phyloP scores from a whole-genome alignment of 2,329 filamentous ascomycete species.

The Hypoxylon sp. region DNA sequence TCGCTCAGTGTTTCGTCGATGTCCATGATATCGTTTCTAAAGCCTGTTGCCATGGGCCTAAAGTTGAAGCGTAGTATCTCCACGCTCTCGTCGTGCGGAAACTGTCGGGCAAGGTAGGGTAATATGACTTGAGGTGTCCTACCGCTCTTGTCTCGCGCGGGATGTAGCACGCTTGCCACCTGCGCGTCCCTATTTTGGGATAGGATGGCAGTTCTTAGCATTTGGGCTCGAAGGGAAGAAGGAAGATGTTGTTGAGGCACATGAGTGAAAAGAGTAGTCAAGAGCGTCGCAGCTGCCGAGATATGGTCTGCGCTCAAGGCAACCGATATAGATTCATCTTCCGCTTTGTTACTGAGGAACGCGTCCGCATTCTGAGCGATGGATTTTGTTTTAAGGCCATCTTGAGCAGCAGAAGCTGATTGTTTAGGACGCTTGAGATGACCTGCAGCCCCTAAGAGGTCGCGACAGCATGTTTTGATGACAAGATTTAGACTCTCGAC shows the following conservation, averaged over 20 bases:
- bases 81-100: conserved; percentile 73
- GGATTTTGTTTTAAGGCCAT: conserved; percentile 60
- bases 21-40: conserved; percentile 54
- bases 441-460: conserved; percentile 73
- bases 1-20: conserved; percentile 57
- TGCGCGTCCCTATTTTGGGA: conserved; percentile 78
- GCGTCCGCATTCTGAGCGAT: conserved; percentile 77
- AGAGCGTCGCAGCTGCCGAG: conserved; percentile 71
- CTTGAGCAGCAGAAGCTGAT: conserved; percentile 53
- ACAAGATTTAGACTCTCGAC: conserved; percentile 74
- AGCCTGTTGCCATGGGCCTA: conserved; percentile 56
- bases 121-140: conserved; percentile 80
- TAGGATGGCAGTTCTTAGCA: conserved; percentile 87
- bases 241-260: conserved; percentile 77
- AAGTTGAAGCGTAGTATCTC: conserved; percentile 79
- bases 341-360: conserved; percentile 69
- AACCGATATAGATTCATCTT: conserved; percentile 52
- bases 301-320: conserved; percentile 64
- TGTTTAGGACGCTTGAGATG: conserved; percentile 61
- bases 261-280: conserved; percentile 73
- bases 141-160: conserved; percentile 74
- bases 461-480: conserved; percentile 79
- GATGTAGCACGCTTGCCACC: conserved; percentile 85
- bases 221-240: conserved; percentile 78
- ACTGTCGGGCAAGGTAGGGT: conserved; percentile 80